Evolutionary conservation across 1,284 basidiomycete genomes (phyloP), one percentile per base, ranked within the genome.

Genomic region (Ganoderma sinense): DNA sequence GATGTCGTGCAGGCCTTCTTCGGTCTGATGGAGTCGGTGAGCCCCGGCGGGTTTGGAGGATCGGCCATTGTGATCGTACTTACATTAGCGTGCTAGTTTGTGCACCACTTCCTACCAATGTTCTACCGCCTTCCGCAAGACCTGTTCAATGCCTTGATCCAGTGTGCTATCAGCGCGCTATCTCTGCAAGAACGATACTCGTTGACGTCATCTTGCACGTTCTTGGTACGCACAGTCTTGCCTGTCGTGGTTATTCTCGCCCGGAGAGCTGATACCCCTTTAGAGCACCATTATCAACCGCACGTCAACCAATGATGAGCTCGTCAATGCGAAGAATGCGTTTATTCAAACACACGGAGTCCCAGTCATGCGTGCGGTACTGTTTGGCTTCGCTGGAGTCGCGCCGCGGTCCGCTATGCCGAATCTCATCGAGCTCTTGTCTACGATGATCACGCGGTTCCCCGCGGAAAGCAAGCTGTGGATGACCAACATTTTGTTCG

Each of bases 1-100:
- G 96, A 97, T 78, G 88, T 97, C 33, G 94, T 95, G 1, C 94
- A 96, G 78, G 91, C 90, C 33, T 96, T 96, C 81, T 97, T 96
- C 82, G 87, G 87, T 36, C 96, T 91, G 76, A 87, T 93, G 83
- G 91, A 94, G 65, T 85, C 86, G 64, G 92, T 92, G 68, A 68
- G 86, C 80, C 31, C 20, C 8, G 23, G 23, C 26, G 48, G 23
- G 23, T 16, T 4, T 7, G 11, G 13, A 16, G 4, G 31, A 40
- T 39, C 3, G 29, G 14, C 20, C 23, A 53, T 23, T 2, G 26
- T 16, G 29, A 40, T 29, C 11, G 14, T 43, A 1, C 53, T 72
- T 31, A 64, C 66, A 36, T 53, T 33, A 55, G 64, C 41, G 2
- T 20, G 4, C 63, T 74, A 94, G 92, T 85, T 93, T 58, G 90